Conservation (phyloP, 352 stramenopile genomes). For the Globisporangium irregulare region DNA sequence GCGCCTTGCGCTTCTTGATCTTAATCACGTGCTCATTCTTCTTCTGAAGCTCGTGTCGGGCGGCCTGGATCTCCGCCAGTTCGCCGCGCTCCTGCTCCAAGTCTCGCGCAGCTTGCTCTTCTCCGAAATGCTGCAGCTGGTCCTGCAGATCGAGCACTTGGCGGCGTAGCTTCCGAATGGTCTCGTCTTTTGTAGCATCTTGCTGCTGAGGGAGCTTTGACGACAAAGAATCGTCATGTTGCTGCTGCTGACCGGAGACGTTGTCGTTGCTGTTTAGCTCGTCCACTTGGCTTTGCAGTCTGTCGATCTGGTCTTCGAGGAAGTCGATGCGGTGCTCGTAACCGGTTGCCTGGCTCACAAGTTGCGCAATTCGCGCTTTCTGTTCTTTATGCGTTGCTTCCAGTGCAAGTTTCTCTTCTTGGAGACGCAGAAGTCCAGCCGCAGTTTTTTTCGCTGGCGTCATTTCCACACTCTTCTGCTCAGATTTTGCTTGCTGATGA, state of each 20-base stretch:
- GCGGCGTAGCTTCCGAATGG: conserved; percentile 14
- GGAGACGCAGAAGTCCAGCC: conserved; percentile 11
- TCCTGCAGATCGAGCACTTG: conserved; percentile 24
- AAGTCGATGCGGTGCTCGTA: conserved; percentile 18
- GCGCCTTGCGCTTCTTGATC: conserved; percentile 36
- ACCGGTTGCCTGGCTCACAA: conserved; percentile 20
- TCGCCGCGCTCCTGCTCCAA: conserved; percentile 29
- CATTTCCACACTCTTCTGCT: neutral
- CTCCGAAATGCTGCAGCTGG: conserved; percentile 16
- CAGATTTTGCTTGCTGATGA: neutral
- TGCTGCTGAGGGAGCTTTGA: neutral
- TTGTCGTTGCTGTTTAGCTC: neutral
- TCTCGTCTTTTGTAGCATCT: conserved; percentile 13
- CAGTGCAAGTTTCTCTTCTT: conserved; percentile 24
- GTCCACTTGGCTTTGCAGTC: neutral
- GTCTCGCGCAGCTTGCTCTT: conserved; percentile 18
- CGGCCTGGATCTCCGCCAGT: conserved; percentile 29
- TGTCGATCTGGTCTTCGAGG: conserved; percentile 13
- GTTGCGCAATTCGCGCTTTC: conserved; percentile 24
- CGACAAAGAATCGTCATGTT: neutral
- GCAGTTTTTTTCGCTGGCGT: conserved; percentile 3
- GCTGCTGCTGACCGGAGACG: neutral
- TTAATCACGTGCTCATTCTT: conserved; percentile 35
- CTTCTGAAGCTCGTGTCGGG: conserved; percentile 32
- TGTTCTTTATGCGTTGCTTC: conserved; percentile 24